Evolutionary conservation across 495 filamentous ascomycete species (phyloP).

Genomic region (Trichocladium antarcticum): DNA sequence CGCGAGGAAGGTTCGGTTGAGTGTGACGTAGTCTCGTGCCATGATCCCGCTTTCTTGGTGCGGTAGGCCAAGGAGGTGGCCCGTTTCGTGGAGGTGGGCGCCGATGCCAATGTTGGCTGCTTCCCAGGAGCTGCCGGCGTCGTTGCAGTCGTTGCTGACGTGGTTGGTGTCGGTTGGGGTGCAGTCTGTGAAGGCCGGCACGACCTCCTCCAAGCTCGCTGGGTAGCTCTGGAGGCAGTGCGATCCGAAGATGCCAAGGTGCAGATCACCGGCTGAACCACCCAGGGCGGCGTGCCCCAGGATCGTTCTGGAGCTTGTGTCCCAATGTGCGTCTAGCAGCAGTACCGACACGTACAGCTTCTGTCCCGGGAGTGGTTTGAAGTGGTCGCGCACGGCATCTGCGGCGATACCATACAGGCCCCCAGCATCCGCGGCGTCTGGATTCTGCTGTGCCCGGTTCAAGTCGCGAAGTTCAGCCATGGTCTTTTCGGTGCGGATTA

Average conservation of each 20-base stretch:
- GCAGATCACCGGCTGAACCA: constrained; percentile 55
- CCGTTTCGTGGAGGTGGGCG: constrained; percentile 79
- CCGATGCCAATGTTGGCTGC: constrained; percentile 85
- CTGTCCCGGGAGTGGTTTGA: constrained; percentile 60
- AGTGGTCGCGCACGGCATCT: constrained; percentile 64
- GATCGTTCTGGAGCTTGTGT: constrained; percentile 54
- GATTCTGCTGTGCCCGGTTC: constrained; percentile 69
- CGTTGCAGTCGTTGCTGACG: constrained; percentile 73
- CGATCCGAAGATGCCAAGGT: constrained; percentile 81
- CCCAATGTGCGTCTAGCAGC: constrained; percentile 80
- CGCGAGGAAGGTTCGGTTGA: constrained; percentile 73
- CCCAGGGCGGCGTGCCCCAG: constrained; percentile 71
- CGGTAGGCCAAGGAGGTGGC: constrained; percentile 78
- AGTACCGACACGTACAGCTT: constrained; percentile 77
- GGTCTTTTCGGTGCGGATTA: constrained; percentile 73
- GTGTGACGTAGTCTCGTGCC: constrained; percentile 69
- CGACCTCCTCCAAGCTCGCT: constrained; percentile 69
- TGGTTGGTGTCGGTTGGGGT: constrained; percentile 72
- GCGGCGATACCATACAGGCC: constrained; percentile 64
- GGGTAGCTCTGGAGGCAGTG: constrained; percentile 84
- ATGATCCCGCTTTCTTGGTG: constrained; percentile 82
- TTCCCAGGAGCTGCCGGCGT: constrained; percentile 83
- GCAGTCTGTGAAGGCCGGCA: constrained; percentile 76
- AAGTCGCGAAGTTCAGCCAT: constrained; percentile 70
- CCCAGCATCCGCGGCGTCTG: constrained; percentile 51